Conservation (phyloP, 1,139 yeast species). For the Starmera stellimalicola region DNA sequence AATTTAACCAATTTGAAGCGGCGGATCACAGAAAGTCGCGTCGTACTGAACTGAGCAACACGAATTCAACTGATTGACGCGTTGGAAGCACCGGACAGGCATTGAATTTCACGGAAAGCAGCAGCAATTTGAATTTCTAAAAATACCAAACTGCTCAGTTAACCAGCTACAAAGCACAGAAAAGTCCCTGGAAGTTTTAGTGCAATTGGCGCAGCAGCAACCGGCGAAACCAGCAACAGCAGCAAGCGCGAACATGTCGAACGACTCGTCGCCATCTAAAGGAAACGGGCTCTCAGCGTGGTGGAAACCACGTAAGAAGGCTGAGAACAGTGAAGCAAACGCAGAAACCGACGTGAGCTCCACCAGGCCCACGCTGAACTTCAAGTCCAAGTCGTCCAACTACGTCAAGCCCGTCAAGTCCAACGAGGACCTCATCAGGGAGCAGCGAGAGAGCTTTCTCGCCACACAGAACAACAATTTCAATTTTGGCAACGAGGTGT, state of each 20-base stretch:
- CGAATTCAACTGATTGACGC: too few relatives aligned
- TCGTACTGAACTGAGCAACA: too few relatives aligned
- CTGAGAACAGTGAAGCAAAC: conserved; percentile 13
- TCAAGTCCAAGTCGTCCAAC: conserved; percentile 41
- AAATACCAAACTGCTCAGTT: too few relatives aligned
- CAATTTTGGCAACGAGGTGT: conserved; percentile 39
- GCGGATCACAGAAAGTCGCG: too few relatives aligned
- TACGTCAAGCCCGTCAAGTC: conserved; percentile 29
- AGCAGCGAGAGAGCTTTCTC: conserved; percentile 48
- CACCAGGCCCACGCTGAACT: conserved; percentile 36
- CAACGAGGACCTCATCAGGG: conserved; percentile 28
- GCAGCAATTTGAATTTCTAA: too few relatives aligned
- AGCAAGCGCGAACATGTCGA: conserved; percentile 2
- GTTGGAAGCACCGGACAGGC: too few relatives aligned
- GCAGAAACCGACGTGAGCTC: conserved; percentile 1
- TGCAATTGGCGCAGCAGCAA: too few relatives aligned
- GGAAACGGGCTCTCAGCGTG: conserved; percentile 23
- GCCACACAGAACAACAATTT: conserved; percentile 19
- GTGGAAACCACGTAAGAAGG: conserved; percentile 34
- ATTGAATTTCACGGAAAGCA: too few relatives aligned
- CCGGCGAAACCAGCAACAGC: too few relatives aligned
- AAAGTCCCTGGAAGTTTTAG: too few relatives aligned
- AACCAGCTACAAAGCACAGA: too few relatives aligned
- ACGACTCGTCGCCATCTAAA: conserved; percentile 1
- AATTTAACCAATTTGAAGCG: too few relatives aligned